Percentiles rank a stretch among this genome's conserved stretches.
Conservation (phyloP, 495 filamentous ascomycete genomes). For the Penicillium arizonense region DNA sequence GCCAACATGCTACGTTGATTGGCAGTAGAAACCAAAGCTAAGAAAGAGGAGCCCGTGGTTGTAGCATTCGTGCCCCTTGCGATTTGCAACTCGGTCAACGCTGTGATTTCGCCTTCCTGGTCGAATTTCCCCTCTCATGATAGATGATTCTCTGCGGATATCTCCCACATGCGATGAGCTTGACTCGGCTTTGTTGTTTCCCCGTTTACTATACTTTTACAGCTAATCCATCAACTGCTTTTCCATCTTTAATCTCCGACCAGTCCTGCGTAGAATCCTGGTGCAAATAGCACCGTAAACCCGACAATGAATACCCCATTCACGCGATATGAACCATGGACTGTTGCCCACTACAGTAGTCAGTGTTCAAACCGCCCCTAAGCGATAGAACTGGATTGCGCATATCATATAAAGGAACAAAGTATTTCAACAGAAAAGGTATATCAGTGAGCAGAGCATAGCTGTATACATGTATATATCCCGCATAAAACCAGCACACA, state of each 20-base stretch:
- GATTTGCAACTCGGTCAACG: conserved; percentile 11
- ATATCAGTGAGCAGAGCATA: too few relatives aligned
- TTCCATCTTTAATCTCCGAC: conserved; percentile 7
- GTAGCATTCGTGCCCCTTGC: conserved; percentile 8
- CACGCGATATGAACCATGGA: too few relatives aligned
- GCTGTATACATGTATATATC: too few relatives aligned
- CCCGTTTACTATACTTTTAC: conserved; percentile 24
- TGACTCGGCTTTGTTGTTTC: conserved; percentile 17
- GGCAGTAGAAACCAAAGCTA: conserved; percentile 29
- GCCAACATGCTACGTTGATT: conserved; percentile 19
- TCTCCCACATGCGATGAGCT: conserved; percentile 28
- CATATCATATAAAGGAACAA: not conserved
- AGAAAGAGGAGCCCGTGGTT: conserved; percentile 14
- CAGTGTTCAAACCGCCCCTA: too few relatives aligned
- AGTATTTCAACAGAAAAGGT: not conserved
- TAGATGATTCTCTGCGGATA: conserved; percentile 34
- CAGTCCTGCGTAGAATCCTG: not conserved
- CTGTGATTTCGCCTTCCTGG: conserved; percentile 9
- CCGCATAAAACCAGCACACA: too few relatives aligned
- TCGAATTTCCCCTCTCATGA: conserved; percentile 22
- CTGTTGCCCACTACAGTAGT: too few relatives aligned
- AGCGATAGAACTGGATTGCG: too few relatives aligned
- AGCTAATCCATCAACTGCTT: conserved; percentile 41
- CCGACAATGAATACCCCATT: too few relatives aligned
- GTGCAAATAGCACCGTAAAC: too few relatives aligned